Conservation (phyloP, 1,284 basidiomycete species). For the Marasmius fiardii region DNA sequence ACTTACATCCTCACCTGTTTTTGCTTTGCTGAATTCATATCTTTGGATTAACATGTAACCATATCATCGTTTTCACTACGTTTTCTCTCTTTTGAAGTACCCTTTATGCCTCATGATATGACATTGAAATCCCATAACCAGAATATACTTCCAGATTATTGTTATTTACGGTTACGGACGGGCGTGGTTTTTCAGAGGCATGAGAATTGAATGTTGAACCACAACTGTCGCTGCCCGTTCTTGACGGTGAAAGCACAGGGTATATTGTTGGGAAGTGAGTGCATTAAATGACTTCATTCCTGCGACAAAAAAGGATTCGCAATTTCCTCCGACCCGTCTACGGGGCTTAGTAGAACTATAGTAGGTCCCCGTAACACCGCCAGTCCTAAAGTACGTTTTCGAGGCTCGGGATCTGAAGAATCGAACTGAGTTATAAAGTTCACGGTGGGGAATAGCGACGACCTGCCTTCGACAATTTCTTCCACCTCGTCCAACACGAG, state of each 20-base stretch:
- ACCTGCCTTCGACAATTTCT: slow-evolving; percentile 69
- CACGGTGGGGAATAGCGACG: slow-evolving; percentile 12
- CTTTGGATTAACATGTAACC: slow-evolving; percentile 4
- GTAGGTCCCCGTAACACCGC: slow-evolving; percentile 91
- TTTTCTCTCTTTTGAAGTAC: not conserved
- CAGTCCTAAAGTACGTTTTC: slow-evolving; percentile 72
- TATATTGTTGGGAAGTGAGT: no score
- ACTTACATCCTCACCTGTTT: not conserved
- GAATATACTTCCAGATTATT: not conserved
- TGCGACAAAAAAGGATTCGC: slow-evolving; percentile 73
- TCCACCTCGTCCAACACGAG: slow-evolving; percentile 90
- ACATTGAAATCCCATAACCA: not conserved
- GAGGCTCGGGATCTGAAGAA: slow-evolving; percentile 56
- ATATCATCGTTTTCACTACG: slow-evolving; percentile 3
- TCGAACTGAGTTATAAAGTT: slow-evolving; percentile 9
- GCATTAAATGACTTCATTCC: slow-evolving; percentile 24
- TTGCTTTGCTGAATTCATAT: slow-evolving; percentile 6
- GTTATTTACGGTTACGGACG: not conserved
- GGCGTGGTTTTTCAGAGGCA: not conserved
- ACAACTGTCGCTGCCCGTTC: no score
- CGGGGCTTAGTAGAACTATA: slow-evolving; percentile 88
- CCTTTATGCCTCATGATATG: not conserved
- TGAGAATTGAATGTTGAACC: no score
- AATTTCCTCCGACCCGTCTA: slow-evolving; percentile 90
- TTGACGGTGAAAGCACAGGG: no score